Conservation (phyloP, 495 filamentous ascomycete species). For the Hypoxylon subgilvum region DNA sequence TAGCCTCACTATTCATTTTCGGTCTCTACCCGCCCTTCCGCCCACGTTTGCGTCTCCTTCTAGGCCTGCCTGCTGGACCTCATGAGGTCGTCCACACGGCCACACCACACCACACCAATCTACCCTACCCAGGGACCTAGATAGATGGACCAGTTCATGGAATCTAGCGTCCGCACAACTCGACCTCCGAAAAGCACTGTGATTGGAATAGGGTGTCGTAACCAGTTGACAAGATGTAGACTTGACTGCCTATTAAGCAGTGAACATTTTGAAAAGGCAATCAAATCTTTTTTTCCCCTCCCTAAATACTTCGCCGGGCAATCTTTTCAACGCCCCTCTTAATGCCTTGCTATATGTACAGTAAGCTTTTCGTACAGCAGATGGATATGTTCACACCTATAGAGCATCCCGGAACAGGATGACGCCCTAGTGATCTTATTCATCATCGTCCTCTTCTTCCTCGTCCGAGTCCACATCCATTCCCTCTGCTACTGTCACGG, state of each 20-base stretch:
- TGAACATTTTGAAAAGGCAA: conserved; percentile 18
- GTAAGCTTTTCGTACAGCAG: conserved; percentile 39
- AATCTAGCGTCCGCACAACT: conserved; percentile 2
- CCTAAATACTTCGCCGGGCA: conserved; percentile 21
- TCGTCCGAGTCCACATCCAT: conserved; percentile 94
- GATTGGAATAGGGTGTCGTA: not conserved
- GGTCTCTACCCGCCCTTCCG: not conserved
- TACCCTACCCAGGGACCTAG: not conserved
- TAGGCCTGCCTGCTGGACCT: not conserved
- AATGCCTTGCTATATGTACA: conserved; percentile 40
- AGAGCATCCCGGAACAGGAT: conserved; percentile 7
- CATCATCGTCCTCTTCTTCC: conserved; percentile 72
- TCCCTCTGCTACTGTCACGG: conserved; percentile 82
- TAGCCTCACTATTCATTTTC: conserved; percentile 7
- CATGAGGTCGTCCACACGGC: conserved; percentile 8
- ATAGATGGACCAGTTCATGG: not conserved
- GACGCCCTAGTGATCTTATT: conserved; percentile 24
- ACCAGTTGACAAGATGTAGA: not conserved
- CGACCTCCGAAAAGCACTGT: conserved; percentile 5
- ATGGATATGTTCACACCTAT: conserved; percentile 27
- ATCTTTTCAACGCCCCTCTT: conserved; percentile 14
- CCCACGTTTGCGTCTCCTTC: conserved; percentile 11
- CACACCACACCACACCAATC: not conserved
- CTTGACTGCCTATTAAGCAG: too few species aligned
- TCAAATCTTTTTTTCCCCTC: conserved; percentile 13